These are phyloP conservation scores for Sinapis alba DNA, from an alignment of 441 rosid genomes.

Conservation along the genomic window DNA sequence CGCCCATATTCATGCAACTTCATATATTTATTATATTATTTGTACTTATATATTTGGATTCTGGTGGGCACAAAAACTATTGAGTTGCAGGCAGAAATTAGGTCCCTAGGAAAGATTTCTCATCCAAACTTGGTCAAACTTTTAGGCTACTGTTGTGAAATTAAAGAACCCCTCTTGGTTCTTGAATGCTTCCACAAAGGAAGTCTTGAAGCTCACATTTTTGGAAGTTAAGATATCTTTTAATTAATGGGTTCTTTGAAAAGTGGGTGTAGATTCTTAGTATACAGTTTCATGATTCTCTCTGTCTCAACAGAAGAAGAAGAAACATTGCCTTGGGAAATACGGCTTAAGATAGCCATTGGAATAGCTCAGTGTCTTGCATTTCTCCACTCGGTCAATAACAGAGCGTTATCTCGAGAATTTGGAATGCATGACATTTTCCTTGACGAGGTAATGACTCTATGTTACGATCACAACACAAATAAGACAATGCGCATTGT, in stretches of 20 bases:
- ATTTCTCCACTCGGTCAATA: constrained; percentile 25
- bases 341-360: constrained; percentile 24
- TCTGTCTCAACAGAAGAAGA: constrained; percentile 19
- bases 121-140: constrained; percentile 26
- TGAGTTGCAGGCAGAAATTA: constrained; percentile 29
- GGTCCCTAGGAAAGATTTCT: constrained; percentile 10
- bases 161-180: not conserved
- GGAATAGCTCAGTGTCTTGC: constrained; percentile 25
- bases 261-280: not conserved
- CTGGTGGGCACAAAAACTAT: not conserved
- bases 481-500: too few relatives aligned
- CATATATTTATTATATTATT: not conserved
- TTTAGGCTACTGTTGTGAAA: constrained; percentile 23
- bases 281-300: not conserved
- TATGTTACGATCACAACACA: not conserved
- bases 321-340: constrained; percentile 25
- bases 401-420: constrained; percentile 19
- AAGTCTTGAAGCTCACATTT: constrained; percentile 22
- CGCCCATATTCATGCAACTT: not conserved
- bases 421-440: constrained; percentile 20
- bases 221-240: constrained; percentile 29
- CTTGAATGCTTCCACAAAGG: constrained; percentile 14
- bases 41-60: not conserved
- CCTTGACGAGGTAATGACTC: constrained; percentile 28
- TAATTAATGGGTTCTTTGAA: not conserved